These are phyloP conservation scores for Pterocarpus macrocarpus DNA, from an alignment of 306 rosid species.

Conservation along the genomic window DNA sequence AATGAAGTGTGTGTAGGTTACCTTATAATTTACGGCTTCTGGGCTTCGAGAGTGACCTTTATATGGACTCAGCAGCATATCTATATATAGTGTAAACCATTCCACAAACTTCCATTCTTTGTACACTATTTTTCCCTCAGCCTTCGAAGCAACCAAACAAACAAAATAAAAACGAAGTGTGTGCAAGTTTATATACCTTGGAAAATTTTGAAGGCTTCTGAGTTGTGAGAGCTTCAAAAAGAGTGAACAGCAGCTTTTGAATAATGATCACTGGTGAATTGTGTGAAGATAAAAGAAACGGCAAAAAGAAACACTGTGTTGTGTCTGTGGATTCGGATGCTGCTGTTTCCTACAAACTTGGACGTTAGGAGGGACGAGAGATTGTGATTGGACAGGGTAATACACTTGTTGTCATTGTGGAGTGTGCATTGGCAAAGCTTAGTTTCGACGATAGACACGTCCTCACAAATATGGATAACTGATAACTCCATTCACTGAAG, in stretches of 20 bases:
- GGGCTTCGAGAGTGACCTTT: background rate
- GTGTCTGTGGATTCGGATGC: background rate
- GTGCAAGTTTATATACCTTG: background rate
- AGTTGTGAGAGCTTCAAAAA: background rate
- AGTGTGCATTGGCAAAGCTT: background rate
- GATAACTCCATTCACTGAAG: background rate
- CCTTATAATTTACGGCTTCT: background rate
- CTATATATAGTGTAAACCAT: background rate
- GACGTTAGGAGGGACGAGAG: background rate
- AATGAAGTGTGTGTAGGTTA: background rate
- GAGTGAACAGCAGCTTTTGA: constrained; percentile 9
- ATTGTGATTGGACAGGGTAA: background rate
- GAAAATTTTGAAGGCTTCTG: background rate
- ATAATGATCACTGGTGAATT: background rate
- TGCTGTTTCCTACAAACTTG: background rate
- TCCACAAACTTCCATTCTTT: background rate
- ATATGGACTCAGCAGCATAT: background rate
- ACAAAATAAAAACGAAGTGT: background rate
- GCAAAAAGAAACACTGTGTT: background rate
- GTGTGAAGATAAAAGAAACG: background rate
- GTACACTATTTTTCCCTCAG: background rate
- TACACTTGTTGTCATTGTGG: background rate
- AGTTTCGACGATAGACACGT: constrained; percentile 12
- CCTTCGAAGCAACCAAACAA: background rate
- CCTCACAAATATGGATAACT: constrained; percentile 27